Conservation (phyloP, 805 yeast species). For the Wickerhamomyces xylosicus region DNA sequence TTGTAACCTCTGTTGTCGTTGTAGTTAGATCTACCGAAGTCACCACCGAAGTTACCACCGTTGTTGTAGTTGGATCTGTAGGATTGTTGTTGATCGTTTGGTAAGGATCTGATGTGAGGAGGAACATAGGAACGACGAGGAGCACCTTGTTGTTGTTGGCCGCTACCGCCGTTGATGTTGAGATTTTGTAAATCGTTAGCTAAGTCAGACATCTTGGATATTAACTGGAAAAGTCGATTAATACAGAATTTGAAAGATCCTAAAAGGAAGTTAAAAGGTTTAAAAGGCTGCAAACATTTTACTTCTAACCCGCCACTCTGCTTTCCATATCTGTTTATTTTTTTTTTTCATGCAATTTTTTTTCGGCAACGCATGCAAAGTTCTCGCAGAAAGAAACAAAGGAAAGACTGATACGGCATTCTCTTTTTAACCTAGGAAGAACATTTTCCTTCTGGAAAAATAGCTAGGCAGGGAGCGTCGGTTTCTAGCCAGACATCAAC, state of each 20-base stretch:
- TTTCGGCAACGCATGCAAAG: not conserved
- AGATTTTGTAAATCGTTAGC: constrained; percentile 47
- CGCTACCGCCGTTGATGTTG: constrained; percentile 31
- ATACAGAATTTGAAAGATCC: not conserved
- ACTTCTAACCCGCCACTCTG: no score
- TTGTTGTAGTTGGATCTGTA: constrained; percentile 1
- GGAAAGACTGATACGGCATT: no score
- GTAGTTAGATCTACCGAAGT: constrained; percentile 2
- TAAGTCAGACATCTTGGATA: constrained; percentile 37
- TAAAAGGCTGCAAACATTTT: not conserved
- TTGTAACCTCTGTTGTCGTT: constrained; percentile 8
- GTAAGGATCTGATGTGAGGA: constrained; percentile 37
- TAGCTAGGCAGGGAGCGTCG: no score
- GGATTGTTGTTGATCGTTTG: constrained; percentile 11
- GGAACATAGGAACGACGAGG: constrained; percentile 38
- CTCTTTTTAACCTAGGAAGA: no score
- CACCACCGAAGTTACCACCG: constrained; percentile 8
- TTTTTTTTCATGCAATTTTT: not conserved
- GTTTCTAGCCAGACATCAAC: no score
- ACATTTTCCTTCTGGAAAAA: no score
- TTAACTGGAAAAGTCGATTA: not conserved
- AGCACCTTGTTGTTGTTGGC: constrained; percentile 10
- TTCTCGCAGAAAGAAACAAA: no score
- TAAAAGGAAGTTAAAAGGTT: constrained; percentile 1
- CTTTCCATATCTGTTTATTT: no score